Evolutionary conservation across 768 basidiomycete species (phyloP).

Genomic region (Amanita subjunquillea): DNA sequence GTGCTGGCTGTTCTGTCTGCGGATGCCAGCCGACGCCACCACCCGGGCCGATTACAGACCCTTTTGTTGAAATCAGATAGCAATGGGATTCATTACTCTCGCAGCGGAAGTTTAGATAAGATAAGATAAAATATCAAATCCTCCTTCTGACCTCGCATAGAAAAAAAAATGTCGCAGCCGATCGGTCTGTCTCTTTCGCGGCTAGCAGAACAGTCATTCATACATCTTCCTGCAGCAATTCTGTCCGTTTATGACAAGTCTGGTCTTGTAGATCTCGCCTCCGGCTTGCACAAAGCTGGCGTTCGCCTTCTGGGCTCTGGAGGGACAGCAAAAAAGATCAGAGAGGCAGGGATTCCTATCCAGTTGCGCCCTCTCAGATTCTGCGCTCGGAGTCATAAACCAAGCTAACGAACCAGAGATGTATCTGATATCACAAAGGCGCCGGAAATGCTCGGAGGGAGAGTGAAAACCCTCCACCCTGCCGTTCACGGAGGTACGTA

Average conservation of each 20-base stretch:
- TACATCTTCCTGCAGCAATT: slow-evolving; percentile 41
- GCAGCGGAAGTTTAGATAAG: too few species aligned
- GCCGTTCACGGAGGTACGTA: slow-evolving; percentile 87
- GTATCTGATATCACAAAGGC: slow-evolving; percentile 96
- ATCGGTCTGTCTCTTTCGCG: background rate
- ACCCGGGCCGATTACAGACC: too few species aligned
- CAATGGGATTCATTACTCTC: too few species aligned
- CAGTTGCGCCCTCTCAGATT: slow-evolving; percentile 44
- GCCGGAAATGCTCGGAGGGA: slow-evolving; percentile 96
- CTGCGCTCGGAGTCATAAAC: background rate
- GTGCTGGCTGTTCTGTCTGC: too few species aligned
- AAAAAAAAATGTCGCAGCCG: background rate
- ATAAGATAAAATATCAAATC: background rate
- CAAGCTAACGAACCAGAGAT: slow-evolving; percentile 46
- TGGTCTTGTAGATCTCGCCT: slow-evolving; percentile 79
- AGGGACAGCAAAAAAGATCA: slow-evolving; percentile 95
- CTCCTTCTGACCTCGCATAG: background rate
- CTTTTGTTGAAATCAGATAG: too few species aligned
- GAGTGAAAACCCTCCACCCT: slow-evolving; percentile 97
- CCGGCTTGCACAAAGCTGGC: slow-evolving; percentile 70
- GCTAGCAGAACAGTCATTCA: background rate
- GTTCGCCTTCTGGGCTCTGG: slow-evolving; percentile 90
- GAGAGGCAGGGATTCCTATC: slow-evolving; percentile 85
- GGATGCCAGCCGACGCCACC: too few species aligned
- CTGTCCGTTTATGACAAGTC: slow-evolving; percentile 97